A percentile compares a stretch with the other conserved stretches of the same genome.
phyloP scores from a whole-genome alignment of 331 rosid species.

The Acacia pycnantha region DNA sequence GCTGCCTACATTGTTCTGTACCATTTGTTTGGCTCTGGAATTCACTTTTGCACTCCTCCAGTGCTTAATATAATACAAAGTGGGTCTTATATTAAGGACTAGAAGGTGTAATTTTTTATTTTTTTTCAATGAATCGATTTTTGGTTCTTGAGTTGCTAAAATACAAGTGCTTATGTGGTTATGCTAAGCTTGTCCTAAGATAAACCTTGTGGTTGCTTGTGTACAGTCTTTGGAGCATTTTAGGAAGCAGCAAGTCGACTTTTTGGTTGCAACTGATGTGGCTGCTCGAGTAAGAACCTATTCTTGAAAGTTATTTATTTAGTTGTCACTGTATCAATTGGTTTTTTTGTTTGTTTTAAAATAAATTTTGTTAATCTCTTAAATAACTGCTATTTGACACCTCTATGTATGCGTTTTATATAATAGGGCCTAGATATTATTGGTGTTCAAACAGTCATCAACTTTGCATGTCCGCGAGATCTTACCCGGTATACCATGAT shows the following conservation, averaged over 20 bases:
- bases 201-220: constrained; percentile 34
- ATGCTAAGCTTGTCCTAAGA: not conserved
- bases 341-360: not conserved
- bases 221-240: constrained; percentile 87
- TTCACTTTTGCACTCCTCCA: not conserved
- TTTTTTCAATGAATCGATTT: not conserved
- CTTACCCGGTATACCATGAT: constrained; percentile 66
- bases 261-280: constrained; percentile 92
- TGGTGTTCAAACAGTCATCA: constrained; percentile 93
- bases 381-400: not conserved
- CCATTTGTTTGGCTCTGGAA: not conserved
- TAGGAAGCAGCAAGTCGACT: constrained; percentile 81
- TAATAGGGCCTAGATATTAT: constrained; percentile 87
- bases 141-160: not conserved
- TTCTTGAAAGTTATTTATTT: constrained; percentile 19
- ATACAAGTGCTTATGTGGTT: not conserved
- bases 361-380: not conserved
- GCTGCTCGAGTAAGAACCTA: constrained; percentile 88
- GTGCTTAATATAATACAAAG: too few species aligned
- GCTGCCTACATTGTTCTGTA: constrained; percentile 25
- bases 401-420: constrained; percentile 12
- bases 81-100: too few species aligned
- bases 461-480: constrained; percentile 94
- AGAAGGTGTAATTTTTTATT: too few species aligned
- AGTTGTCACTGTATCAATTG: not conserved